phyloP scores from a whole-genome alignment of 202 grass and related monocot genomes.

The Elaeis oleifera region DNA sequence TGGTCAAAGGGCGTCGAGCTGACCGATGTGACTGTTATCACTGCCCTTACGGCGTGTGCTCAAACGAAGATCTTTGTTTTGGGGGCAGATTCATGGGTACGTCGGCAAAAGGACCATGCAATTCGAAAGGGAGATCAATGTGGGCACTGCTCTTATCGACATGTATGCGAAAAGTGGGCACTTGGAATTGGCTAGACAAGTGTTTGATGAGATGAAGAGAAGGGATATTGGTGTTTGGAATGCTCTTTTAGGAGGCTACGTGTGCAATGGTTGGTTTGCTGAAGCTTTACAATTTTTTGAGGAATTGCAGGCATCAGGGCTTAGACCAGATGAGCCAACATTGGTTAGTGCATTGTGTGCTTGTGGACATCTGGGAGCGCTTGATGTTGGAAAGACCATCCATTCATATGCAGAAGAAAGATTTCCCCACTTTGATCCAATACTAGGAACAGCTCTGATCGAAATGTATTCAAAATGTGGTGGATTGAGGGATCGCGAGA shows the following conservation, averaged over 20 bases:
- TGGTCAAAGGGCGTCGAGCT: neutral
- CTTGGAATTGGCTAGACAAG: neutral
- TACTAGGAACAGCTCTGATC: neutral
- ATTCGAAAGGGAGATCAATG: conserved; percentile 2
- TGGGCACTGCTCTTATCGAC: conserved; percentile 11
- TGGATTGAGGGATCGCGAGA: too few relatives aligned
- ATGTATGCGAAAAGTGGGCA: conserved; percentile 6
- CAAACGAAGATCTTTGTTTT: neutral
- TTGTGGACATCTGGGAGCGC: conserved; percentile 4
- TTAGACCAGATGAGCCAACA: conserved; percentile 4
- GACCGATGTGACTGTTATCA: conserved; percentile 11
- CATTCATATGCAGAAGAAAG: neutral
- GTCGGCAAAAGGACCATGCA: conserved; percentile 1
- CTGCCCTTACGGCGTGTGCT: conserved; percentile 9
- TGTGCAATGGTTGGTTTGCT: conserved; percentile 5
- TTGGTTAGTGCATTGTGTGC: conserved; percentile 4
- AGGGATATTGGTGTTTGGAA: conserved; percentile 14
- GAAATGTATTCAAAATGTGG: too few relatives aligned
- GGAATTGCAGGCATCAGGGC: conserved; percentile 1
- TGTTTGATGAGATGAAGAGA: conserved; percentile 9
- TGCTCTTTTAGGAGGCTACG: conserved; percentile 18
- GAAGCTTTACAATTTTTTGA: conserved; percentile 4
- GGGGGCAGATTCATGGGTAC: conserved; percentile 5
- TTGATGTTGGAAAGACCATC: conserved; percentile 10
- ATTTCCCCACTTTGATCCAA: neutral